Conservation (phyloP, 164 flowering plant species). For the grape (Vitis vinifera) region ASM3070453v1 NC_081812.1:18359001-18359500, state of each 20-base stretch:
- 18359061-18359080: conserved; percentile 89
- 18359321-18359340: conserved; percentile 97
- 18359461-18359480: background rate
- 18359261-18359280: background rate
- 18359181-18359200: too few relatives aligned
- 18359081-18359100: conserved; percentile 84
- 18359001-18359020: background rate
- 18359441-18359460: conserved; percentile 5
- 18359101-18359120: conserved; percentile 88
- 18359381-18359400: conserved; percentile 85
- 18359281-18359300: background rate
- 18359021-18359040: conserved; percentile 1
- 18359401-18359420: conserved; percentile 89
- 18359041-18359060: conserved; percentile 75
- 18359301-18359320: conserved; percentile 90
- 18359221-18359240: background rate
- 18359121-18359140: conserved; percentile 95
- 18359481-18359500: background rate
- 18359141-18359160: conserved; percentile 10
- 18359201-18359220: too few relatives aligned
- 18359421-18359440: conserved; percentile 67
- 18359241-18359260: background rate
- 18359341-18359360: conserved; percentile 92
- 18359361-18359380: conserved; percentile 96
- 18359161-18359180: background rate